These are phyloP conservation scores for Pholiota molesta DNA, from an alignment of 768 basidiomycete genomes.

Conservation along the genomic window DNA sequence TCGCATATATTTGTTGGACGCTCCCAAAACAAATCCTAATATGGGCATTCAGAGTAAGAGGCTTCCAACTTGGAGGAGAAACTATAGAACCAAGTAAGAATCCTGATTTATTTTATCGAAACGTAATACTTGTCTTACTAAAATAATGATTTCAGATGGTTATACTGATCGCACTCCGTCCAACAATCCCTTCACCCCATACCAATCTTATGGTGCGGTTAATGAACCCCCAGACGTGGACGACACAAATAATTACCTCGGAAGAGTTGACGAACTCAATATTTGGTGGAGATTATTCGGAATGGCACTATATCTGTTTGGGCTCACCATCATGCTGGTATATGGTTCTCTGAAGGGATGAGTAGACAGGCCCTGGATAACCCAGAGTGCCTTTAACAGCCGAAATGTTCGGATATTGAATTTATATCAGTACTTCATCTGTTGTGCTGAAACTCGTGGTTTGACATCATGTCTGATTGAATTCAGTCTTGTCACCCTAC, in stretches of 20 bases:
- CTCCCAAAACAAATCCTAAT: slow-evolving; percentile 1
- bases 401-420: background rate
- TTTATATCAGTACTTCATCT: background rate
- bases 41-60: background rate
- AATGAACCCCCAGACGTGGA: background rate
- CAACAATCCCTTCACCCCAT: slow-evolving; percentile 1
- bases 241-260: background rate
- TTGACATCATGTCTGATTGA: background rate
- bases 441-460: background rate
- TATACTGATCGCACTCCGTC: background rate
- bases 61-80: slow-evolving; percentile 1
- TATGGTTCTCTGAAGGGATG: slow-evolving; percentile 5
- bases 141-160: background rate
- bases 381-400: background rate
- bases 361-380: background rate
- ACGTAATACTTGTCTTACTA: background rate
- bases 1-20: background rate
- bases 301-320: slow-evolving; percentile 6
- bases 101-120: background rate
- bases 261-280: background rate
- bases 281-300: slow-evolving; percentile 7
- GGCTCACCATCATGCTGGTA: slow-evolving; percentile 4
- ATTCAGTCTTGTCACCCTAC: background rate
- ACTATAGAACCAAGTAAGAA: background rate
- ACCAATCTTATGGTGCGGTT: slow-evolving; percentile 2